Conservation (phyloP, 1,284 basidiomycete genomes). For the Apiotrichum gamsii region DNA sequence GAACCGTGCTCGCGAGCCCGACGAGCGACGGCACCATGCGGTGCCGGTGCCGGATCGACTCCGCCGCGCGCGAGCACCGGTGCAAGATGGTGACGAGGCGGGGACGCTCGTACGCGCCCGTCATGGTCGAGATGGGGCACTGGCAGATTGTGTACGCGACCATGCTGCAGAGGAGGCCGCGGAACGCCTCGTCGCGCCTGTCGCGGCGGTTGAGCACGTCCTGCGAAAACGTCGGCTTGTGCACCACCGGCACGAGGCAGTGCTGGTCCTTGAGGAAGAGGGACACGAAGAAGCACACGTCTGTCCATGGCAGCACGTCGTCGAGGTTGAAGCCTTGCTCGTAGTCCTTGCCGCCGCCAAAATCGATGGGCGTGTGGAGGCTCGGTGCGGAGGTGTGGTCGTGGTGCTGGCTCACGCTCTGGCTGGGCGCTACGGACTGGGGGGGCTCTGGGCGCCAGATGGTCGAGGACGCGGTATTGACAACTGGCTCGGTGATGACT, state of each 20-base stretch:
- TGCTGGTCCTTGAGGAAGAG: constrained; percentile 30
- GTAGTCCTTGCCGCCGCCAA: not conserved
- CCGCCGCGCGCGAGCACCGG: constrained; percentile 18
- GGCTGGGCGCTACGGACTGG: no score
- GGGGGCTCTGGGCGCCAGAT: no score
- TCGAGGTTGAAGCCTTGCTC: constrained; percentile 13
- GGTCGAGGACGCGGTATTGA: no score
- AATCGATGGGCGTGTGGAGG: not conserved
- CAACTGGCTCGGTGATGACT: no score
- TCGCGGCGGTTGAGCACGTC: constrained; percentile 26
- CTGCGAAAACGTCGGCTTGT: constrained; percentile 27
- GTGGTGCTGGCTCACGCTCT: no score
- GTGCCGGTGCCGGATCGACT: constrained; percentile 21
- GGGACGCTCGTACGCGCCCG: constrained; percentile 14
- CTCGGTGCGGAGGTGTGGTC: not conserved
- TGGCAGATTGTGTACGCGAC: constrained; percentile 22
- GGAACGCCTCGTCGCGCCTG: constrained; percentile 22
- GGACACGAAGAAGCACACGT: constrained; percentile 27
- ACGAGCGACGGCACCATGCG: constrained; percentile 14
- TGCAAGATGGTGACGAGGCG: constrained; percentile 18
- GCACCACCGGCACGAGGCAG: constrained; percentile 28
- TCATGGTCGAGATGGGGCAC: constrained; percentile 19
- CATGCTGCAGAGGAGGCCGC: constrained; percentile 26
- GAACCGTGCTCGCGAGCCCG: constrained; percentile 15
- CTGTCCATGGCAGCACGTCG: constrained; percentile 20